Percentiles rank a stretch among this genome's conserved stretches.
These are phyloP conservation scores for Bisporella sp. DNA, from an alignment of 2,329 filamentous ascomycete genomes.

Conservation along the genomic window DNA sequence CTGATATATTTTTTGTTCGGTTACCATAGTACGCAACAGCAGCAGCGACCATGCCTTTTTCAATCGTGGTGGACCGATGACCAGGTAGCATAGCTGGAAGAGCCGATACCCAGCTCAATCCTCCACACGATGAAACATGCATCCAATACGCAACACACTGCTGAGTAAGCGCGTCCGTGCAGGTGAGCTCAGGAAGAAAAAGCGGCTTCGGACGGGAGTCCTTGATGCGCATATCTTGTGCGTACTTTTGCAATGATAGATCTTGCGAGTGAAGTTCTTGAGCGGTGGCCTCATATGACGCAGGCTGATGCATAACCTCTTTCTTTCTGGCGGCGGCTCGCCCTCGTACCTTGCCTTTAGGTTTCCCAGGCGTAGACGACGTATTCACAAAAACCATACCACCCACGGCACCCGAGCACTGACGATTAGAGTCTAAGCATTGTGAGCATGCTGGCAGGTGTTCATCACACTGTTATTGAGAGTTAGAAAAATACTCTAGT, in stretches of 20 bases:
- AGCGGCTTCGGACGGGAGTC: too few relatives aligned
- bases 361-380: not conserved
- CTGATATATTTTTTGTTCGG: not conserved
- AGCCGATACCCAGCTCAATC: not conserved
- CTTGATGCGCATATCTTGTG: too few relatives aligned
- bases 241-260: too few relatives aligned
- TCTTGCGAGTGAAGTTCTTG: too few relatives aligned
- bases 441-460: too few relatives aligned
- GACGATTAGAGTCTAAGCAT: not conserved
- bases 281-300: too few relatives aligned
- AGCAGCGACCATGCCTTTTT: not conserved
- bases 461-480: too few relatives aligned
- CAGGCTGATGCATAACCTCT: too few relatives aligned
- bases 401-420: not conserved
- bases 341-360: not conserved
- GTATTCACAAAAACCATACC: not conserved
- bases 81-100: not conserved
- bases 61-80: not conserved
- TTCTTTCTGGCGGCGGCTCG: not conserved
- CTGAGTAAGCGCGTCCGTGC: not conserved
- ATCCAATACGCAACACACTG: not conserved
- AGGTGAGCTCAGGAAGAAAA: too few relatives aligned
- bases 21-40: not conserved
- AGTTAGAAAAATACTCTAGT: too few relatives aligned
- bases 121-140: not conserved